phyloP scores from a whole-genome alignment of 768 basidiomycete species.

The Lactarius sanguifluus region DNA sequence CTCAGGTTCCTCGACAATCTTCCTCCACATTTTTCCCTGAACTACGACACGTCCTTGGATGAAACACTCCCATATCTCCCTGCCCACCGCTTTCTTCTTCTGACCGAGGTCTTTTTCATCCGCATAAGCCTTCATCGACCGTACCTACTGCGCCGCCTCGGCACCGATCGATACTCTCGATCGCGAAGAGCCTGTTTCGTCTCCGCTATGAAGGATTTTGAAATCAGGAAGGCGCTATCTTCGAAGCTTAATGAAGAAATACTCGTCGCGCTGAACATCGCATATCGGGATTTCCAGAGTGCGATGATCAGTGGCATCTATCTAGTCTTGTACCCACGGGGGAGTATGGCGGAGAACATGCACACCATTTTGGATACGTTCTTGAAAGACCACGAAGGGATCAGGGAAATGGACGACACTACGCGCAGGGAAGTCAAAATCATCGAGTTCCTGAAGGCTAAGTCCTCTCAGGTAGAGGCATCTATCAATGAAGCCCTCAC shows the following conservation, averaged over 20 bases:
- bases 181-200: constrained; percentile 89
- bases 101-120: constrained; percentile 87
- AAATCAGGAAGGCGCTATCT: constrained; percentile 70
- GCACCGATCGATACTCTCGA: constrained; percentile 75
- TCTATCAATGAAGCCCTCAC: constrained; percentile 19
- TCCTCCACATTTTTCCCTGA: constrained; percentile 74
- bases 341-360: constrained; percentile 68
- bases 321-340: constrained; percentile 74
- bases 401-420: constrained; percentile 75
- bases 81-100: constrained; percentile 83
- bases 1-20: constrained; percentile 71
- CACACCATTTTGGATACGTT: constrained; percentile 78
- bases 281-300: constrained; percentile 84
- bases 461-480: constrained; percentile 51
- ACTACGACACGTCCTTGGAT: constrained; percentile 79
- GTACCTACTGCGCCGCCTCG: constrained; percentile 77
- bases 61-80: constrained; percentile 63
- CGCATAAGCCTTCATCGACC: constrained; percentile 84
- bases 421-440: constrained; percentile 81
- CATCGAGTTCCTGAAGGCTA: constrained; percentile 75
- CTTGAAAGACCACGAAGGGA: constrained; percentile 59
- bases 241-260: constrained; percentile 60
- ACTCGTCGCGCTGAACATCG: constrained; percentile 71
- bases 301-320: constrained; percentile 90
- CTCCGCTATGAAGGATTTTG: constrained; percentile 83